Conservation (phyloP, 2,329 filamentous ascomycete genomes). For the Hypoxylon sp. region DNA sequence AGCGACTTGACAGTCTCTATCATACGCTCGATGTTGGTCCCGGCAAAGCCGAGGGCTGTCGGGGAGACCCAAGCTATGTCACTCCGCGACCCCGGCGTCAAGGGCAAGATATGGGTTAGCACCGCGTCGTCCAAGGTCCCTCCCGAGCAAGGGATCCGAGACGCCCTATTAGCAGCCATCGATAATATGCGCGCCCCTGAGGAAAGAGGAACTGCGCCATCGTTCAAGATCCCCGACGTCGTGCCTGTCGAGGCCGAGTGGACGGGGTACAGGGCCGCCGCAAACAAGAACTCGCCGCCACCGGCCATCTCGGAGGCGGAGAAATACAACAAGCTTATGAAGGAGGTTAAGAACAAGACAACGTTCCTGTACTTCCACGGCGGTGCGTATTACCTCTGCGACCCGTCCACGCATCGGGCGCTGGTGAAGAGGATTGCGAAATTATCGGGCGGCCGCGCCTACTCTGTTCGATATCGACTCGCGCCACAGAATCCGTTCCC, state of each 20-base stretch:
- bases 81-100: slow-evolving; percentile 64
- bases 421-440: slow-evolving; percentile 74
- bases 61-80: slow-evolving; percentile 70
- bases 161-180: slow-evolving; percentile 72
- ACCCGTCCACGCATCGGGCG: slow-evolving; percentile 76
- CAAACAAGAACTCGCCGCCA: slow-evolving; percentile 63
- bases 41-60: slow-evolving; percentile 65
- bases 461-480: slow-evolving; percentile 81
- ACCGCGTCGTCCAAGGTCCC: slow-evolving; percentile 76
- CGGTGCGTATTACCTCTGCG: slow-evolving; percentile 80
- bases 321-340: slow-evolving; percentile 77
- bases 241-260: slow-evolving; percentile 78
- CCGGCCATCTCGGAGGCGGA: slow-evolving; percentile 73
- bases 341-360: slow-evolving; percentile 72
- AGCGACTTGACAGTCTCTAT: slow-evolving; percentile 81
- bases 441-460: slow-evolving; percentile 76
- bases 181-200: slow-evolving; percentile 64
- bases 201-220: slow-evolving; percentile 49
- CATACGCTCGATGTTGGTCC: slow-evolving; percentile 75
- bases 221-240: slow-evolving; percentile 64
- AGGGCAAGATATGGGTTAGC: slow-evolving; percentile 86
- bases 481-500: slow-evolving; percentile 83
- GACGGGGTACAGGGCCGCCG: slow-evolving; percentile 77
- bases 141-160: slow-evolving; percentile 68
- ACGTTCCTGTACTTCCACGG: slow-evolving; percentile 84